Conservation (phyloP, 2,329 filamentous ascomycete genomes). For the Sporothrix curviconia region DNA sequence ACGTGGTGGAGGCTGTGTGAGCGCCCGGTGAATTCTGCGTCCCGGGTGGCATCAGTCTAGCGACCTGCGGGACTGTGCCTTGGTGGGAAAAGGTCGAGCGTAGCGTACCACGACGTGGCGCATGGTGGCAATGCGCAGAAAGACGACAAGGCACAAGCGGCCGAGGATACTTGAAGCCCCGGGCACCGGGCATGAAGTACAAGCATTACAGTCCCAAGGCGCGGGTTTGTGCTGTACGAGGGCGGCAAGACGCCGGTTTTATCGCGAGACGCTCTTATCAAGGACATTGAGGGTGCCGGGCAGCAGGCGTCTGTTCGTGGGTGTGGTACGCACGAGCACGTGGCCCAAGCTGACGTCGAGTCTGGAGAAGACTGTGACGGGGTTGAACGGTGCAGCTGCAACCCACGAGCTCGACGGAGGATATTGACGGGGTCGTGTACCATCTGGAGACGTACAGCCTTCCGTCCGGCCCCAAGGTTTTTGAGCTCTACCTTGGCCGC, state of each 20-base stretch:
- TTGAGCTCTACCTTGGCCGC: constrained; percentile 68
- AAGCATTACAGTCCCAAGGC: constrained; percentile 94
- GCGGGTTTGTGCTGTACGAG: constrained; percentile 76
- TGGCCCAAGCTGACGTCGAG: constrained; percentile 44
- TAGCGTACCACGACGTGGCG: constrained; percentile 71
- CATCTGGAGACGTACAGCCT: constrained; percentile 36
- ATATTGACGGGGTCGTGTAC: no score
- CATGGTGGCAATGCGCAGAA: constrained; percentile 45
- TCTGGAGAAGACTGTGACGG: no score
- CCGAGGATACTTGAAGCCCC: constrained; percentile 42
- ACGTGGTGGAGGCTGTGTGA: constrained; percentile 92
- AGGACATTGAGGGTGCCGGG: constrained; percentile 14
- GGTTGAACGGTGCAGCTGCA: no score
- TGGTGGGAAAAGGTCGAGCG: constrained; percentile 77
- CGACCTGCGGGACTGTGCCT: constrained; percentile 62
- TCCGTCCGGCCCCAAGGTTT: constrained; percentile 31
- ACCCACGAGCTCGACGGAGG: no score
- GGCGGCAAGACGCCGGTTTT: constrained; percentile 34
- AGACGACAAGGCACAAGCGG: constrained; percentile 4
- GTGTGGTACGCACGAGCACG: constrained; percentile 49
- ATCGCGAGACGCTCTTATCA: constrained; percentile 28
- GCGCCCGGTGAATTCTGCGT: constrained; percentile 73
- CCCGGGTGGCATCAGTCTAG: constrained; percentile 83
- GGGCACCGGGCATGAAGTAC: constrained; percentile 98
- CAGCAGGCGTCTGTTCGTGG: constrained; percentile 30